Conservation (phyloP, 257 asterid genomes). For the Solanum lycopersicoides region DNA sequence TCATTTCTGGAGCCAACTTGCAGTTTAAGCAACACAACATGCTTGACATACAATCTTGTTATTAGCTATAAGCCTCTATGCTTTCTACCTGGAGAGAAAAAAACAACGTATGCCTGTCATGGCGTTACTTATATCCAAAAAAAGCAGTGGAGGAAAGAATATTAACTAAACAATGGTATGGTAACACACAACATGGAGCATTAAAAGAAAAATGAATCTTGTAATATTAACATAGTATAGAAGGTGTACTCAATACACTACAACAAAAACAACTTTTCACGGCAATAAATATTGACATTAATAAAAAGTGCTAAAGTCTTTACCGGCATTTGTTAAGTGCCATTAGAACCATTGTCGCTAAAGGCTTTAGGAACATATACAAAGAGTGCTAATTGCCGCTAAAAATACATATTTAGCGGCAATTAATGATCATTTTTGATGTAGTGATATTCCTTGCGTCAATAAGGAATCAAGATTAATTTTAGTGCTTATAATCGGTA, state of each 20-base stretch:
- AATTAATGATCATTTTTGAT: too few relatives aligned
- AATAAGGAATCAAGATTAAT: neutral
- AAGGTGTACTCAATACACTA: too few relatives aligned
- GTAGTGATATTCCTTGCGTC: neutral
- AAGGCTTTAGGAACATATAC: too few relatives aligned
- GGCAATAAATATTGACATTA: too few relatives aligned
- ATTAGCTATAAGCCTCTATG: neutral
- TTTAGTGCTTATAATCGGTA: neutral
- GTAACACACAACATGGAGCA: neutral
- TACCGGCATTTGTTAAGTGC: too few relatives aligned
- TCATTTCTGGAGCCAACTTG: constrained; percentile 27
- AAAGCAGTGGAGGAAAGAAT: neutral
- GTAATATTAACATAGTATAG: neutral
- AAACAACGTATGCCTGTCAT: neutral
- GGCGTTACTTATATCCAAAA: neutral
- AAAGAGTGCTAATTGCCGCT: too few relatives aligned
- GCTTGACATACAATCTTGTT: neutral
- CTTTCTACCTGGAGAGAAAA: neutral
- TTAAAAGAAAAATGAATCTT: neutral
- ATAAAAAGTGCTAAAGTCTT: too few relatives aligned
- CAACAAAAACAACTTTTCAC: too few relatives aligned
- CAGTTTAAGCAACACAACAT: constrained; percentile 9
- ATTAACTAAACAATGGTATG: neutral
- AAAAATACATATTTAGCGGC: too few relatives aligned
- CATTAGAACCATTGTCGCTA: too few relatives aligned